Evolutionary conservation across 345 rosid species (phyloP), one percentile per base, ranked within the genome.

Genomic region (Abelmoschus esculentus): DNA sequence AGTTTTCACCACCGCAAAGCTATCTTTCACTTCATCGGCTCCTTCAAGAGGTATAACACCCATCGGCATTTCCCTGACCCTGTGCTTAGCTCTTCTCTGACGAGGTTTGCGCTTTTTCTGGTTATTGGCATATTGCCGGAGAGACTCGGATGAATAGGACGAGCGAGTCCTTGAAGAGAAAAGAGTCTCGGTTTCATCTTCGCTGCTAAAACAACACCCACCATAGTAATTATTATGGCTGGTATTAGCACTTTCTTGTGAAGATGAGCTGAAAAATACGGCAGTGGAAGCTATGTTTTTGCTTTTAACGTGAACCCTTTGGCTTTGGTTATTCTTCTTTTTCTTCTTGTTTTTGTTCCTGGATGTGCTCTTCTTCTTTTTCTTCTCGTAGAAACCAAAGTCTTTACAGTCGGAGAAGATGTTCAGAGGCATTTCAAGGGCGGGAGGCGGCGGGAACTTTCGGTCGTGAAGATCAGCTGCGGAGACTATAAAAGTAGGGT

Each of bases 1-100:
- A 61, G 83, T 81, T 87, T 88, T 90, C 84, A 89, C 97, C 70
- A 93, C 92, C 0, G 96, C 98, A 34, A 86, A 85, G 82, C 97
- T 90, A 56, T 82, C 97, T 53, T 82, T 80, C 46, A 88, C 85
- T 67, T 83, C 80, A 59, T 82, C 78, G 14, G 53, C 26, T 22
- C 26, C 26, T 22, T 22, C 26, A 0, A 22, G 61, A 4, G 75
- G 77, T 65, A 73, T 13, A 40, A 72, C 74, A 26, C 73, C 81
- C 13, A 46, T 0, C 0, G 3, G 14, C 54, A 67, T 56, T 12
- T 78, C 71, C n/a, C 61, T 62, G 22, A 18, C 62, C 49, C 34
- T 57, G 11, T 17, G 52, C 1, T 44, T 42, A 13, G 72, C 68
- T 50, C 75, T 54, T 65, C 77, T 63, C 63, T 75, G 69, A 31